phyloP scores from a whole-genome alignment of 140 eudicot species.

The Anethum foeniculum region DNA sequence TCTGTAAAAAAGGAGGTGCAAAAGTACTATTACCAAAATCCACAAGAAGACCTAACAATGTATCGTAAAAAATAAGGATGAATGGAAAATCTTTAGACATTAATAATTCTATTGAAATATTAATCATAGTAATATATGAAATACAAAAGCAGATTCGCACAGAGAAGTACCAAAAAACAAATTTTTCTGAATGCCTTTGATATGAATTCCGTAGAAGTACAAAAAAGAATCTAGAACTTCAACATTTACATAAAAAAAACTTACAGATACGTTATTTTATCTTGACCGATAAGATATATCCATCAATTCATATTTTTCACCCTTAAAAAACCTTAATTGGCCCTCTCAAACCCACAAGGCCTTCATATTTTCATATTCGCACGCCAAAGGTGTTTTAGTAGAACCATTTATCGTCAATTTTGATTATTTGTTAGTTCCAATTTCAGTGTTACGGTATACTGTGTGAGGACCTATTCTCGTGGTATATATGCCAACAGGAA shows the following conservation, averaged over 20 bases:
- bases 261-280: no score
- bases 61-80: not conserved
- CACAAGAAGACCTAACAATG: not conserved
- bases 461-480: not conserved
- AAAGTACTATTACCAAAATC: not conserved
- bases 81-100: no score
- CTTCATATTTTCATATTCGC: not conserved
- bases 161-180: not conserved
- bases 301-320: not conserved
- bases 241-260: not conserved
- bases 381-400: not conserved
- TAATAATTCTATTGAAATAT: not conserved
- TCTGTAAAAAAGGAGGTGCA: not conserved
- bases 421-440: not conserved
- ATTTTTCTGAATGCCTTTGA: not conserved
- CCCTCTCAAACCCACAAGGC: not conserved
- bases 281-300: not conserved
- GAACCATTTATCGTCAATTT: not conserved
- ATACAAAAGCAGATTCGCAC: not conserved
- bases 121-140: no score
- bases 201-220: not conserved
- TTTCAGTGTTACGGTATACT: not conserved
- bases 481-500: not conserved
- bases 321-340: not conserved
- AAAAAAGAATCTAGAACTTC: no score